Base-by-base conservation (phyloP, 306 rosid genomes). In the Biancaea sappan region DNA sequence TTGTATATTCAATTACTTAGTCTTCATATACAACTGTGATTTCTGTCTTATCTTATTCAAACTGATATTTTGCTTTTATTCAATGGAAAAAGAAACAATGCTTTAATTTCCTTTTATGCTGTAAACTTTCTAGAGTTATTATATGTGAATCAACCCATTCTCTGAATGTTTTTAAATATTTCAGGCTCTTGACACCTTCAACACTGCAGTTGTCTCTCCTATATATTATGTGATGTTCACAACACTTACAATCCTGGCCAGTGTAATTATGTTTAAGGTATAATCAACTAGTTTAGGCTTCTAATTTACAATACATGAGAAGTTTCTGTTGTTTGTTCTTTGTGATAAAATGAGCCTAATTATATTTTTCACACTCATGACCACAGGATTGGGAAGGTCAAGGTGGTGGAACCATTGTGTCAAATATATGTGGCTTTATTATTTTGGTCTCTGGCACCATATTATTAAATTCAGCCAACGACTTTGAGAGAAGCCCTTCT, bases 191-290 rank as follows among this genome's bases (percentile, higher is more conserved):
- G 91, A 87, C 79, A 82, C 88, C 60, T 61, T 61, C 47, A 61
- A 61, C 47, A 61, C 67, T 61, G 67, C 67, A n/a, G 47, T 35
- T 18, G 67, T 87, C 78, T 87, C 91, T 44, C 91, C 88, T 0
- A 84, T 87, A 71, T 87, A 87, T 60, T 87, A 87, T 12, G 89
- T 84, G 29, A 84, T 87, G 88, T 87, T 87, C 51, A 87, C 91
- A 12, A 73, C 87, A 9, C 77, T 87, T 10, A 79, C 91, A 24
- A 84, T 87, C 60, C 79, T 84, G 40, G 91, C 91, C 62, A 87
- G 87, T 75, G 87, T 84, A 63, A 87, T 84, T 53, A 84, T 87
- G 91, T 87, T 87, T 69, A 87, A 87, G 91, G 91, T 87, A 84
- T 7, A 44, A 11, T 43, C 72, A 22, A 14, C 38, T 18, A 50